These are phyloP conservation scores for Entoloma clypeatum DNA, from an alignment of 1,284 basidiomycete genomes.

Conservation along the genomic window DNA sequence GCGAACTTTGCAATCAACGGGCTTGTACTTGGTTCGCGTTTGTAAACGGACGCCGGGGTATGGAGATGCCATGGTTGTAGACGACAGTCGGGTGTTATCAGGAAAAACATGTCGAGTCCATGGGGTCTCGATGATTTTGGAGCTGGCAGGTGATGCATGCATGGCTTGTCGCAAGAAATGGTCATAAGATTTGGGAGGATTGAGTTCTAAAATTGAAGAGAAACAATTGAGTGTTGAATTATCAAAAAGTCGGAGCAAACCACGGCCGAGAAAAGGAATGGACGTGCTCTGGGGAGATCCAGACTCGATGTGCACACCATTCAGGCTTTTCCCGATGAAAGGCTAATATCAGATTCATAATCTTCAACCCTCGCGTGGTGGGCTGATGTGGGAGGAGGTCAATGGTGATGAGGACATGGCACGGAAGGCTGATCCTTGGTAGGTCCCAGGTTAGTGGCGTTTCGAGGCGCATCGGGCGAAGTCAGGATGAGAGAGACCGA, in stretches of 20 bases:
- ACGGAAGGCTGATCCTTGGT: too few relatives aligned
- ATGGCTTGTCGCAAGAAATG: slow-evolving; percentile 7
- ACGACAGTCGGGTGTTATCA: neutral
- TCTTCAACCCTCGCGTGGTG: neutral
- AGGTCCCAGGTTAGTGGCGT: too few relatives aligned
- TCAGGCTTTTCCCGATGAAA: slow-evolving; percentile 14
- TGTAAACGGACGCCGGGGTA: too few relatives aligned
- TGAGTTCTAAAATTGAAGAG: neutral
- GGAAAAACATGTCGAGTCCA: slow-evolving; percentile 18
- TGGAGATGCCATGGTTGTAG: too few relatives aligned
- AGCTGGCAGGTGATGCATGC: slow-evolving; percentile 4
- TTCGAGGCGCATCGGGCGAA: neutral
- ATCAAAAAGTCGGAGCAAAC: slow-evolving; percentile 16
- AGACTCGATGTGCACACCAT: slow-evolving; percentile 8
- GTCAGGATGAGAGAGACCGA: neutral
- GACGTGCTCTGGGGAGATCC: slow-evolving; percentile 12
- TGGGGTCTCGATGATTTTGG: slow-evolving; percentile 7
- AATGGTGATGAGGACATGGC: too few relatives aligned
- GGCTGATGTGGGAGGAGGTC: too few relatives aligned
- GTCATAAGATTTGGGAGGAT: slow-evolving; percentile 18
- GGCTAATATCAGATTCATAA: slow-evolving; percentile 10
- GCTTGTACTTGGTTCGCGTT: slow-evolving; percentile 26
- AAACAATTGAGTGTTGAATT: slow-evolving; percentile 6
- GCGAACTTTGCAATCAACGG: slow-evolving; percentile 27
- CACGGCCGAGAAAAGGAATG: slow-evolving; percentile 12